Percentiles rank a stretch among this genome's conserved stretches.
Evolutionary conservation across 345 rosid species (phyloP).

Genomic region (Geranium brycei): DNA sequence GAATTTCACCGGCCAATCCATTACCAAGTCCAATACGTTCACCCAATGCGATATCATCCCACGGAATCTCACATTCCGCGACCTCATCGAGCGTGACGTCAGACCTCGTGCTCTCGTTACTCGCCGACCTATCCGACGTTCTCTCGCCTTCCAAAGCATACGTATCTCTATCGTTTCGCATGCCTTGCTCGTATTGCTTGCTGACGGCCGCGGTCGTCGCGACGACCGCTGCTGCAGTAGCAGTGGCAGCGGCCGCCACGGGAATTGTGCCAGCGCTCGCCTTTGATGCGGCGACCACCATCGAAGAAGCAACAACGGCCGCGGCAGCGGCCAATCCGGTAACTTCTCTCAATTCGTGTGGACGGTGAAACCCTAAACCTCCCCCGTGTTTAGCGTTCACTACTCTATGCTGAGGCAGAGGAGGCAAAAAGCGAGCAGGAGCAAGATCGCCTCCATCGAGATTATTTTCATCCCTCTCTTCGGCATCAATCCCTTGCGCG

Average conservation of each 20-base stretch:
- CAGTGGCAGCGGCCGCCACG: conserved; percentile 89
- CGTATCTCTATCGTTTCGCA: conserved; percentile 42
- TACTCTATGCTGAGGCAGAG: conserved; percentile 43
- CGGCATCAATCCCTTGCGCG: conserved; percentile 31
- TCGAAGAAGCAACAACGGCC: conserved; percentile 88
- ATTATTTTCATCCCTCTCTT: conserved; percentile 25
- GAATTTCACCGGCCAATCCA: conserved; percentile 8
- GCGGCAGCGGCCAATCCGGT: conserved; percentile 78
- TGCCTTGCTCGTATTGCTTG: conserved; percentile 47
- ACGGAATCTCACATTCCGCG: conserved; percentile 75
- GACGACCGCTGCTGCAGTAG: conserved; percentile 95
- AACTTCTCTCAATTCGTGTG: conserved; percentile 22
- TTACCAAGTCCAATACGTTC: conserved; percentile 97
- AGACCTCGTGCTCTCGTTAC: conserved; percentile 52
- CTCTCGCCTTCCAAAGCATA: conserved; percentile 50
- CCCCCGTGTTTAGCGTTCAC: conserved; percentile 31
- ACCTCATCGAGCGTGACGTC: conserved; percentile 64
- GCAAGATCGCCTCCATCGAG: conserved; percentile 23
- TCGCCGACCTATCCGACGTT: conserved; percentile 45
- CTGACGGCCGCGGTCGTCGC: conserved; percentile 81
- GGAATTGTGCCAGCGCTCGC: conserved; percentile 55
- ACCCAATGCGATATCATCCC: conserved; percentile 84
- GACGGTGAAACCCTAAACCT: conserved; percentile 20
- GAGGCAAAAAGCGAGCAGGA: conserved; percentile 46
- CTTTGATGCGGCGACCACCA: conserved; percentile 87